Evolutionary conservation across 164 flowering plant genomes (phyloP).

Genomic region (Umbellularia californica): DNA sequence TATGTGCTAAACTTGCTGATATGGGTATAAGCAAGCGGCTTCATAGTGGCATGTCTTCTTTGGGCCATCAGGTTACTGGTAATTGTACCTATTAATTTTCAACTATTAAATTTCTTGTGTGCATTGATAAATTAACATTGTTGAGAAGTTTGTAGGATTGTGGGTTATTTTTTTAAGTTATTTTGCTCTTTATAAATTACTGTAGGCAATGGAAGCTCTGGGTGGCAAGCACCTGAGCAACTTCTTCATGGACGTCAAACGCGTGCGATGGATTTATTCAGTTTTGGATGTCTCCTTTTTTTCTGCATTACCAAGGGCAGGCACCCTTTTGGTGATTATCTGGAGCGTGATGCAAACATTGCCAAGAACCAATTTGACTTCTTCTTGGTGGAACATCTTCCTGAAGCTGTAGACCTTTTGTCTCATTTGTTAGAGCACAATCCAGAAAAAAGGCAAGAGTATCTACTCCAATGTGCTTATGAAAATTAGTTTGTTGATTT

Average conservation of each 20-base stretch:
- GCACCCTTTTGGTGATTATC: conserved; percentile 66
- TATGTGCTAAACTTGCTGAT: conserved; percentile 77
- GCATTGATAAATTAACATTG: background rate
- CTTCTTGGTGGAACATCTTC: conserved; percentile 59
- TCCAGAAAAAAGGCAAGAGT: conserved; percentile 51
- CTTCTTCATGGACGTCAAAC: conserved; percentile 66
- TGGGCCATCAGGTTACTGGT: conserved; percentile 62
- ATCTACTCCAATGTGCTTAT: background rate
- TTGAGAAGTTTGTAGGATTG: too few relatives aligned
- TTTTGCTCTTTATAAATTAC: background rate
- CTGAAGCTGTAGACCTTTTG: conserved; percentile 76
- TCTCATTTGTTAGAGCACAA: conserved; percentile 45
- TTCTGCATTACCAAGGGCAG: conserved; percentile 68
- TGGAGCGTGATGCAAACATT: conserved; percentile 69
- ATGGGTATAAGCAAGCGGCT: conserved; percentile 87
- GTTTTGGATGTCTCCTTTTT: conserved; percentile 76
- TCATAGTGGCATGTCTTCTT: conserved; percentile 47
- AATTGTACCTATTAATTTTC: conserved; percentile 8
- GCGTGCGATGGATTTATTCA: conserved; percentile 71
- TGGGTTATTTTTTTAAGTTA: too few relatives aligned
- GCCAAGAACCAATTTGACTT: conserved; percentile 49
- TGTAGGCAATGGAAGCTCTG: conserved; percentile 76
- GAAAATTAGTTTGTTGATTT: background rate
- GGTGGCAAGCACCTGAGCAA: conserved; percentile 92
- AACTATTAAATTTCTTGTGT: background rate